phyloP scores from a whole-genome alignment of 805 yeast species.

The Wickerhamiella siamensis region DNA sequence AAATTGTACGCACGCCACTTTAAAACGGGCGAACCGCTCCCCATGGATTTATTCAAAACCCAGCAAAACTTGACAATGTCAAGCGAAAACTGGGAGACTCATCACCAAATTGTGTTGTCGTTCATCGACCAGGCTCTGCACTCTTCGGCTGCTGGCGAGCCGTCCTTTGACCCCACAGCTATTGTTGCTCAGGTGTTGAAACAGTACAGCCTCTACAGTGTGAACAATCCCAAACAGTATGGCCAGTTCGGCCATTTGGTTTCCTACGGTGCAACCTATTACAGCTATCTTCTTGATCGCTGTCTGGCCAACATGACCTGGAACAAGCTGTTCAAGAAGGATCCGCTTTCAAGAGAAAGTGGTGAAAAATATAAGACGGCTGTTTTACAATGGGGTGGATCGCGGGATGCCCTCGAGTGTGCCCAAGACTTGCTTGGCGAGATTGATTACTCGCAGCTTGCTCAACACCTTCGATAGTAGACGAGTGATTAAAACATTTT shows the following conservation, averaged over 20 bases:
- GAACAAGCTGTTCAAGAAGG: conserved; percentile 49
- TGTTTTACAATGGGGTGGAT: conserved; percentile 87
- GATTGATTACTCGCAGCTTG: conserved; percentile 19
- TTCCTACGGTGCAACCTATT: conserved; percentile 88
- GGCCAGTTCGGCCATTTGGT: conserved; percentile 88
- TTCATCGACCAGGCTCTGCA: conserved; percentile 74
- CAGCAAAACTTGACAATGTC: conserved; percentile 5
- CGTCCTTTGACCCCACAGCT: conserved; percentile 39
- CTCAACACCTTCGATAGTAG: conserved; percentile 7
- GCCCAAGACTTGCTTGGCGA: conserved; percentile 62
- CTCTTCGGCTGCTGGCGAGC: conserved; percentile 22
- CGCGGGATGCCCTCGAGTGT: conserved; percentile 77
- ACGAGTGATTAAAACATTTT: not conserved
- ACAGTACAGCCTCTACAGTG: conserved; percentile 39
- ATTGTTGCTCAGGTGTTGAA: conserved; percentile 55
- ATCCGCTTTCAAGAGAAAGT: conserved; percentile 58
- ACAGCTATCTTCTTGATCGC: conserved; percentile 79
- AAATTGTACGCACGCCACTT: conserved; percentile 58
- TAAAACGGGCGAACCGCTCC: conserved; percentile 47
- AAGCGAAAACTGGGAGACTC: conserved; percentile 54
- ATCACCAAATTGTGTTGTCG: conserved; percentile 83
- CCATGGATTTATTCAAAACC: conserved; percentile 20
- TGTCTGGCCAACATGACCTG: conserved; percentile 84
- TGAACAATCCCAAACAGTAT: conserved; percentile 60
- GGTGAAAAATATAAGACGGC: conserved; percentile 61